A percentile compares a stretch with the other conserved stretches of the same genome.
These are phyloP conservation scores for Pulveroboletus sp. DNA, from an alignment of 768 basidiomycete genomes.

Conservation along the genomic window DNA sequence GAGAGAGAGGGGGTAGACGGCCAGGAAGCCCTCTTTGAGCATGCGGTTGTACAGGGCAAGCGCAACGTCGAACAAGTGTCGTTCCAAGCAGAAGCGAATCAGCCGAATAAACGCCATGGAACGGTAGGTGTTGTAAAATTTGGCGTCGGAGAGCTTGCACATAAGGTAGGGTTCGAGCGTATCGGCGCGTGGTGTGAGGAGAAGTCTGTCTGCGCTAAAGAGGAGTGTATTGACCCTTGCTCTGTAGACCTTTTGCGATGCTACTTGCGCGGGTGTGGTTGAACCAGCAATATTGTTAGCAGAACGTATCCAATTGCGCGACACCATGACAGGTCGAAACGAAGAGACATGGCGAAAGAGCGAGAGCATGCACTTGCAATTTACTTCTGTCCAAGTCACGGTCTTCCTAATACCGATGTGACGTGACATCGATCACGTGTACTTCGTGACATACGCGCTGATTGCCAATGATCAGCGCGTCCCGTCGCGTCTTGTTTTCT, in stretches of 20 bases:
- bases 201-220: conserved; percentile 23
- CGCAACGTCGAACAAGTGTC: conserved; percentile 36
- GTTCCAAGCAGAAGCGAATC: conserved; percentile 39
- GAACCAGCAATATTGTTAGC: not conserved
- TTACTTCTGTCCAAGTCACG: not conserved
- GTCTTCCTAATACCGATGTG: not conserved
- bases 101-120: conserved; percentile 34
- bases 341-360: conserved; percentile 6
- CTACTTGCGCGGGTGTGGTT: not conserved
- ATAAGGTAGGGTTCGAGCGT: conserved; percentile 21
- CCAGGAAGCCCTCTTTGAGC: conserved; percentile 35
- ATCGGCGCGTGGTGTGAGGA: conserved; percentile 18
- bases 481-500: conserved; percentile 1
- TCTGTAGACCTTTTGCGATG: conserved; percentile 15
- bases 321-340: not conserved
- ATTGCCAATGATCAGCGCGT: conserved; percentile 2
- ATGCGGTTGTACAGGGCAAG: conserved; percentile 40
- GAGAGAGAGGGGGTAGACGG: conserved; percentile 35
- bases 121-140: conserved; percentile 28
- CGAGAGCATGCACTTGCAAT: not conserved
- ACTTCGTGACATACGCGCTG: conserved; percentile 1
- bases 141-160: conserved; percentile 17
- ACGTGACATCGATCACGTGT: conserved; percentile 18
- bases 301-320: conserved; percentile 1
- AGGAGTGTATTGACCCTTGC: conserved; percentile 26